Percentiles rank a stretch among this genome's conserved stretches.
phyloP scores from a whole-genome alignment of 495 filamentous ascomycete genomes.

The Aspergillus avenaceus region DNA sequence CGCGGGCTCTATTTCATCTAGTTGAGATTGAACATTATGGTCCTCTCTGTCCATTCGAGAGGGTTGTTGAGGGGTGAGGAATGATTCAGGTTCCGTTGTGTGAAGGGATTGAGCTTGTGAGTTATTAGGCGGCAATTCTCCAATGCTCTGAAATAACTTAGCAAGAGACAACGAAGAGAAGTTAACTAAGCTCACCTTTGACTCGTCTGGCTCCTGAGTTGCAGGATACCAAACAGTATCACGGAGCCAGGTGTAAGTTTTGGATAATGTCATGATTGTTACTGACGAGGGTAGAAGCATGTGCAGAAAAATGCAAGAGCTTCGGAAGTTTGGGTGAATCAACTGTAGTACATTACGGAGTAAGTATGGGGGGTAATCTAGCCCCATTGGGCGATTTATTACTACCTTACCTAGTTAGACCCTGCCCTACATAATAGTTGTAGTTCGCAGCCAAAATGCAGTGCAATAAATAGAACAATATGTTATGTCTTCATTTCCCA shows the following conservation, averaged over 20 bases:
- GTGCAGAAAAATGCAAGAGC: no score
- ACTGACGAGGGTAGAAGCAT: background rate
- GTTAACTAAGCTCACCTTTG: constrained; percentile 3
- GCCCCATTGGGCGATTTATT: no score
- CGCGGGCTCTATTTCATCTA: background rate
- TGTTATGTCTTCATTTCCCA: no score
- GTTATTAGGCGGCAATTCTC: background rate
- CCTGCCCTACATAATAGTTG: no score
- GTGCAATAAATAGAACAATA: no score
- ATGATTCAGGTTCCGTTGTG: constrained; percentile 1
- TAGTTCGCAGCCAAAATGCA: no score
- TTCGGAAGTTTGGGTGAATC: no score
- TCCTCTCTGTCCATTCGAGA: constrained; percentile 1
- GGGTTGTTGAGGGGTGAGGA: background rate
- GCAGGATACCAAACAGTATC: background rate
- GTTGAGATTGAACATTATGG: background rate
- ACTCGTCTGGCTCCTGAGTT: constrained; percentile 1
- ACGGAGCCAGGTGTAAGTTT: constrained; percentile 1
- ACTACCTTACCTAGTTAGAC: no score
- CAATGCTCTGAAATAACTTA: background rate
- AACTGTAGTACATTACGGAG: no score
- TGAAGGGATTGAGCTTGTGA: background rate
- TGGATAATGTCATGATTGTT: background rate
- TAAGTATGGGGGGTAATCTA: no score
- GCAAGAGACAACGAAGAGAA: constrained; percentile 1